Evolutionary conservation across 73 alveolate genomes (phyloP).

Genomic region (Blepharisma stoltei): DNA sequence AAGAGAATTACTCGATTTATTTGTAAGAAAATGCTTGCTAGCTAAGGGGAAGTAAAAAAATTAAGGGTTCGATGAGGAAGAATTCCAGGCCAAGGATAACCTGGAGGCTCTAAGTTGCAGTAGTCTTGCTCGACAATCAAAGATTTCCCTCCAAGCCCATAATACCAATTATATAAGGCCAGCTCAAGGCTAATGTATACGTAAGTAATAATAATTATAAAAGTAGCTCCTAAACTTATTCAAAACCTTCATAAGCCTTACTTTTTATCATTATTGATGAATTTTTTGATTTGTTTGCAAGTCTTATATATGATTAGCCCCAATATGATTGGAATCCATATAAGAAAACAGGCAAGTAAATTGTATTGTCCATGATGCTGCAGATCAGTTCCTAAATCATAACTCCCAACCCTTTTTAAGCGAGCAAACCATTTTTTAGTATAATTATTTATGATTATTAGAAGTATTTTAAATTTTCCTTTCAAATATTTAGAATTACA

Average conservation of each 20-base stretch:
- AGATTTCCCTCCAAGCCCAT: neutral
- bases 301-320: neutral
- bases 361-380: conserved; percentile 20
- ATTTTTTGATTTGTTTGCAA: neutral
- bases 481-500: too few relatives aligned
- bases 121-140: neutral
- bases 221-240: neutral
- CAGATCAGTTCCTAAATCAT: conserved; percentile 19
- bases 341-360: neutral
- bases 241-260: neutral
- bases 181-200: neutral
- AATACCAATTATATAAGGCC: neutral
- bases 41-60: too few relatives aligned
- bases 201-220: neutral
- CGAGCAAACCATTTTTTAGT: too few relatives aligned
- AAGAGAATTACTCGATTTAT: too few relatives aligned
- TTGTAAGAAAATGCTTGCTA: too few relatives aligned
- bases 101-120: conserved; percentile 15
- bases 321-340: neutral
- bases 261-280: neutral
- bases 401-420: too few relatives aligned
- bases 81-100: conserved; percentile 13
- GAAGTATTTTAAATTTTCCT: too few relatives aligned
- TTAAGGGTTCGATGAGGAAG: conserved; percentile 24
- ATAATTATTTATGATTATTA: too few relatives aligned